phyloP scores from a whole-genome alignment of 257 asterid genomes.

The Vinca minor region DNA sequence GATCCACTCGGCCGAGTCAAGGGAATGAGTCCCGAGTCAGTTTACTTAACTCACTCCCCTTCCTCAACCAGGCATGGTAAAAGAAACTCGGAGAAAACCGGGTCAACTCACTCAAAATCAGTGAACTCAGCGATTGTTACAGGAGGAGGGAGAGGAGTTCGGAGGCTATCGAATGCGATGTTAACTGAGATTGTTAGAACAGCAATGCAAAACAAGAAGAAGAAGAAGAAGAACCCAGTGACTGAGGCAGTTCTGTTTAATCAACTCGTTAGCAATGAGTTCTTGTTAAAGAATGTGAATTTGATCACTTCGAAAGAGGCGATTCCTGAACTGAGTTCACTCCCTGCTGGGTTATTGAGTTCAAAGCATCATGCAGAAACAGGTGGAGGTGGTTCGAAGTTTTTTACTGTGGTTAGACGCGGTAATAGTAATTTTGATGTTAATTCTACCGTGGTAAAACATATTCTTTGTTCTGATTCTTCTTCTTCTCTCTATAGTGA shows the following conservation, averaged over 20 bases:
- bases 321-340: slow-evolving; percentile 54
- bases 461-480: slow-evolving; percentile 58
- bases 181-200: slow-evolving; percentile 49
- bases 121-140: slow-evolving; percentile 46
- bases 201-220: slow-evolving; percentile 47
- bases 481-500: slow-evolving; percentile 60
- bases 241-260: slow-evolving; percentile 51
- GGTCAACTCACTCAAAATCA: slow-evolving; percentile 23
- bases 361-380: slow-evolving; percentile 19
- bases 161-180: slow-evolving; percentile 55
- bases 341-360: slow-evolving; percentile 28
- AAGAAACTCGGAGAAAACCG: slow-evolving; percentile 34
- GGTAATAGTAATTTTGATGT: slow-evolving; percentile 50
- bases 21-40: slow-evolving; percentile 51
- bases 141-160: slow-evolving; percentile 77
- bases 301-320: slow-evolving; percentile 44
- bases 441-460: slow-evolving; percentile 36
- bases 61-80: slow-evolving; percentile 34
- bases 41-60: slow-evolving; percentile 20
- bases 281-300: slow-evolving; percentile 46
- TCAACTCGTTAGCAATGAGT: slow-evolving; percentile 60
- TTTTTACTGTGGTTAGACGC: slow-evolving; percentile 50
- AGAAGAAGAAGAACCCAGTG: slow-evolving; percentile 46
- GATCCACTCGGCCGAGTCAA: slow-evolving; percentile 65
- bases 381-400: too few species aligned